Percentiles rank a stretch among this genome's conserved stretches.
Conservation (phyloP, 2,329 filamentous ascomycete genomes). For the Rachicladosporium sp. region DNA sequence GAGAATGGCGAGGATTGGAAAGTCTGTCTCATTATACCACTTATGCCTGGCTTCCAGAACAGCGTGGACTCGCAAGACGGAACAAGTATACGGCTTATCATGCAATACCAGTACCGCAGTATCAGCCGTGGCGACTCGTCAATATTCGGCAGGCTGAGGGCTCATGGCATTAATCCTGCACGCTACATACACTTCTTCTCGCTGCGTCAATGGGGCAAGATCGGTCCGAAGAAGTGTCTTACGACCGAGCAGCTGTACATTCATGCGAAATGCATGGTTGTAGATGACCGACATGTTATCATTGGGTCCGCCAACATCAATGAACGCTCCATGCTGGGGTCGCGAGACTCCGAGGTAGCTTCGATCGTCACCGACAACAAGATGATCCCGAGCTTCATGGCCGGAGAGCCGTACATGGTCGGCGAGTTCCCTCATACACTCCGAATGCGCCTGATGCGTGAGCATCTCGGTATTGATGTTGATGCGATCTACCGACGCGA, state of each 20-base stretch:
- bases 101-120: conserved; percentile 93
- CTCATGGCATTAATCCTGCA: conserved; percentile 75
- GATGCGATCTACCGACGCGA: conserved; percentile 54
- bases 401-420: conserved; percentile 74
- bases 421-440: conserved; percentile 87
- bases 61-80: conserved; percentile 90
- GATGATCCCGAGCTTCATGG: conserved; percentile 87
- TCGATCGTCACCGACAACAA: conserved; percentile 85
- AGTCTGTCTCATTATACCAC: conserved; percentile 75
- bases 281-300: conserved; percentile 82
- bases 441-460: conserved; percentile 86
- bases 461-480: conserved; percentile 91
- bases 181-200: conserved; percentile 95
- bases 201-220: conserved; percentile 80
- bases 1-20: conserved; percentile 82
- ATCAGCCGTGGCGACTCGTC: conserved; percentile 88
- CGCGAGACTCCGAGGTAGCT: conserved; percentile 82
- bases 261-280: conserved; percentile 91
- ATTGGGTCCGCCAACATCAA: conserved; percentile 99
- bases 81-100: conserved; percentile 85
- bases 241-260: conserved; percentile 97
- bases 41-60: conserved; percentile 98
- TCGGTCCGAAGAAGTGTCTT: conserved; percentile 67
- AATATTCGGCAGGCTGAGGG: conserved; percentile 76
- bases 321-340: conserved; percentile 87